Evolutionary conservation across 139 green algal genomes (phyloP), one percentile per base, ranked within the genome.

Genomic region (Chlorella vulgaris): DNA sequence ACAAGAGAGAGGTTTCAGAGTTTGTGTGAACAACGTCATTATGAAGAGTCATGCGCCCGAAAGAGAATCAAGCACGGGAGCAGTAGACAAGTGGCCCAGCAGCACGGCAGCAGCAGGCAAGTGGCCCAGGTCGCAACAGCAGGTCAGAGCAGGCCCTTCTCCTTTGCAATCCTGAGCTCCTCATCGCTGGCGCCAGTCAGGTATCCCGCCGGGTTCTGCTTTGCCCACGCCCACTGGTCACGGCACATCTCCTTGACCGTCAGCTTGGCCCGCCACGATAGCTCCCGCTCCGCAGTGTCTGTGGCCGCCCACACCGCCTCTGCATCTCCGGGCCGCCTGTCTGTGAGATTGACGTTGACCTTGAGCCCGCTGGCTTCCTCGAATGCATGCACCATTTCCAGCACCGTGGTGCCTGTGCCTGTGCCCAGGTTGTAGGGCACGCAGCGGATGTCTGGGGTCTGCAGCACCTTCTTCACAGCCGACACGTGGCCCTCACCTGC

Each of bases 371-470:
- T 94, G 22, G 93, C 95, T 63, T 95, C 89, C 89, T 99, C 96
- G 81, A 99, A 99, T 0, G 94, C 95, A 29, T 89, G 78, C 69
- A 86, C 79, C 93, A 99, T 98, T 86, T 99, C 96, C 53, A 99
- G 86, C 40, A 99, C 97, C 4, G 94, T 96, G 7, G 93, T 96
- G 69, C 95, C 94, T 69, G 87, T 94, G 61, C 94, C 93, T 2
- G 96, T 99, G 80, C 97, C 97, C 39, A 99, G 89, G 89, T 99
- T 99, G 88, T 95, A 92, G 35, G 91, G 70, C n/a, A 91, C 82
- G 81, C 94, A 98, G 65, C 92, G 90, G 19, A 95, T 60, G 33
- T 90, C 74, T 1, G 86, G 70, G 28, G 85, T 89, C n/a, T 66
- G 73, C 55, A 92, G 63, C 35, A 97, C 51, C 80, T 97, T 96